These are phyloP conservation scores for Suhomyces vadensis DNA, from an alignment of 805 yeast species.

Conservation along the genomic window DNA sequence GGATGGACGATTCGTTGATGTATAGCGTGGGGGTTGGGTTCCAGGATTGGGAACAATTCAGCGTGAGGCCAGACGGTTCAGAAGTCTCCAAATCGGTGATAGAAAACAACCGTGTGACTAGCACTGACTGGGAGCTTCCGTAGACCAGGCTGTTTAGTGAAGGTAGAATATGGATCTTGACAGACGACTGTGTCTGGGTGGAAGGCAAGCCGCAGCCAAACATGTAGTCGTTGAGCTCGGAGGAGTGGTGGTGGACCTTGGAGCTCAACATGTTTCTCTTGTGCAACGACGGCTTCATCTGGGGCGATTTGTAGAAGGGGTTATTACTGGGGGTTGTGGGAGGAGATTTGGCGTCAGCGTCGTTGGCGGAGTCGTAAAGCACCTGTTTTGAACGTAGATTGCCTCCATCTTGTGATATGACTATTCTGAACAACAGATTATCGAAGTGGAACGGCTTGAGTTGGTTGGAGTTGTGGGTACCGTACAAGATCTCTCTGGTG, in stretches of 20 bases:
- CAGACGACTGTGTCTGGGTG: conserved; percentile 43
- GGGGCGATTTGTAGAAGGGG: neutral
- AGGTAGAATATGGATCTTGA: conserved; percentile 52
- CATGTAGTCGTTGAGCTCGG: conserved; percentile 52
- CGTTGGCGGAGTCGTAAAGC: conserved; percentile 46
- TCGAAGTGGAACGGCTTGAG: conserved; percentile 29
- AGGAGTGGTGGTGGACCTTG: conserved; percentile 39
- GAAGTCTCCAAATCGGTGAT: conserved; percentile 25
- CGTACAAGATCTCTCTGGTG: conserved; percentile 49
- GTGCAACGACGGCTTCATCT: conserved; percentile 2
- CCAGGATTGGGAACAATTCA: conserved; percentile 33
- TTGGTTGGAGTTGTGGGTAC: conserved; percentile 32
- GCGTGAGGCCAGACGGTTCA: neutral
- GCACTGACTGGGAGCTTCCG: conserved; percentile 34
- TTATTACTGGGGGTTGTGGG: neutral
- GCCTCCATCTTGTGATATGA: conserved; percentile 55
- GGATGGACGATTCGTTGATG: conserved; percentile 16
- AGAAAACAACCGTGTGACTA: conserved; percentile 49
- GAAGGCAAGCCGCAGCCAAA: conserved; percentile 59
- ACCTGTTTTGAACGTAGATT: conserved; percentile 47
- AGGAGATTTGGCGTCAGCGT: conserved; percentile 10
- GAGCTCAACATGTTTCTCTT: conserved; percentile 25
- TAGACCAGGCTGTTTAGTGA: conserved; percentile 36
- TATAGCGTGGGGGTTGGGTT: conserved; percentile 43
- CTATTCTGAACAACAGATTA: conserved; percentile 38